Evolutionary conservation across 2,329 filamentous ascomycete genomes (phyloP).

Genomic region (Sordariomycetes sp.): DNA sequence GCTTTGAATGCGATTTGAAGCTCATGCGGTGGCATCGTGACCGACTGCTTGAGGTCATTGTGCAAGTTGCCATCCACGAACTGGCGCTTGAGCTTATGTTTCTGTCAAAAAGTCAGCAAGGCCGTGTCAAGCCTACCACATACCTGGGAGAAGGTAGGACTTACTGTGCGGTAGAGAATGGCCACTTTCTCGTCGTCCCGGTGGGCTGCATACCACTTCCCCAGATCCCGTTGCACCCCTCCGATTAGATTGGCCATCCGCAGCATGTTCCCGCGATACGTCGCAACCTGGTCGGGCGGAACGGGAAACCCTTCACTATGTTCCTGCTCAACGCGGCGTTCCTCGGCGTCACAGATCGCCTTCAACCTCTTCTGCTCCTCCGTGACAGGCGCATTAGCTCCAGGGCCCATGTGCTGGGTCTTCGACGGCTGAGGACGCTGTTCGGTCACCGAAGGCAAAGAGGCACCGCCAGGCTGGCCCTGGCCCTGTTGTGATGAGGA

Average conservation of each 20-base stretch:
- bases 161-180: constrained; percentile 42
- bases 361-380: constrained; percentile 21
- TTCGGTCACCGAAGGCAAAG: constrained; percentile 7
- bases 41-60: constrained; percentile 30
- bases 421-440: constrained; percentile 28
- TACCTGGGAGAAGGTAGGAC: constrained; percentile 15
- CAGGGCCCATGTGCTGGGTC: constrained; percentile 7
- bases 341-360: constrained; percentile 27
- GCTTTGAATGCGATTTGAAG: constrained; percentile 36
- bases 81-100: constrained; percentile 40
- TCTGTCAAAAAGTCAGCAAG: constrained; percentile 22
- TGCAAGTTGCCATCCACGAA: constrained; percentile 39
- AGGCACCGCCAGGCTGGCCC: constrained; percentile 6
- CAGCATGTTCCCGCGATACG: constrained; percentile 31
- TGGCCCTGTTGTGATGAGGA: constrained; percentile 16
- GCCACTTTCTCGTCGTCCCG: constrained; percentile 37
- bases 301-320: constrained; percentile 33
- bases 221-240: constrained; percentile 31
- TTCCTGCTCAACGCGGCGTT: constrained; percentile 25
- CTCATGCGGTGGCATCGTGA: constrained; percentile 41
- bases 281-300: constrained; percentile 29
- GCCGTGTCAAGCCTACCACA: neutral
- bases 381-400: constrained; percentile 8
- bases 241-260: constrained; percentile 28
- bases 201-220: constrained; percentile 35